Conservation (phyloP, 768 basidiomycete genomes). For the Dendrothele bispora region DNA sequence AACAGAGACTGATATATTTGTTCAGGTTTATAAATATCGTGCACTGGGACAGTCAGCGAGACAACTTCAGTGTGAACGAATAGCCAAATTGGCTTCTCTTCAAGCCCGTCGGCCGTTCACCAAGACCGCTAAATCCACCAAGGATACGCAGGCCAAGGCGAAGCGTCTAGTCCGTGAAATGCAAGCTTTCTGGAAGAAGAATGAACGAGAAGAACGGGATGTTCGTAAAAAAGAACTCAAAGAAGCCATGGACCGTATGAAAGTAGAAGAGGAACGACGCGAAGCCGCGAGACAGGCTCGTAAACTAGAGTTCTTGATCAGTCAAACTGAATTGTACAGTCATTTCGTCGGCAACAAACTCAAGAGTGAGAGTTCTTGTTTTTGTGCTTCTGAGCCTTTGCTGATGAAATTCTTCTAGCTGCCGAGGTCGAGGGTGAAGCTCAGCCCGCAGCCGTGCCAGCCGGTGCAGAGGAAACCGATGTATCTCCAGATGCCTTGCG, state of each 20-base stretch:
- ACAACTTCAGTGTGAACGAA: slow-evolving; percentile 69
- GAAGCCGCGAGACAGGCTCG: slow-evolving; percentile 93
- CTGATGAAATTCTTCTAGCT: slow-evolving; percentile 41
- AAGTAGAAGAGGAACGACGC: slow-evolving; percentile 88
- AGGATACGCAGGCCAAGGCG: slow-evolving; percentile 82
- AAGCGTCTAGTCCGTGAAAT: slow-evolving; percentile 93
- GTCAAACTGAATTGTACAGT: slow-evolving; percentile 96
- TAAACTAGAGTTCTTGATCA: slow-evolving; percentile 97
- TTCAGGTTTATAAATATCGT: slow-evolving; percentile 80
- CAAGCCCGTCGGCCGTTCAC: slow-evolving; percentile 78
- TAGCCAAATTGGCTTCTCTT: slow-evolving; percentile 71
- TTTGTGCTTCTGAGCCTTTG: slow-evolving; percentile 4
- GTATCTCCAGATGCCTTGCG: slow-evolving; percentile 52
- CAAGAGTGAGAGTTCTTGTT: slow-evolving; percentile 58
- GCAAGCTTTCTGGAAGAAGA: slow-evolving; percentile 97
- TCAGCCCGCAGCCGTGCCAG: slow-evolving; percentile 44
- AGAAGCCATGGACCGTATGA: slow-evolving; percentile 85
- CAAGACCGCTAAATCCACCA: slow-evolving; percentile 73
- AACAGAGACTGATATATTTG: slow-evolving; percentile 9
- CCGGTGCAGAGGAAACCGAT: slow-evolving; percentile 58
- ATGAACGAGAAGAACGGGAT: slow-evolving; percentile 95
- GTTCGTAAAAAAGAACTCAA: slow-evolving; percentile 92
- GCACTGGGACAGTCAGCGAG: slow-evolving; percentile 64
- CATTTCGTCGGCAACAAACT: slow-evolving; percentile 99
- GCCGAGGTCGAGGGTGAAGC: slow-evolving; percentile 71